phyloP scores from a whole-genome alignment of 169 alveolate species.

The Besnoitia besnoiti region DNA sequence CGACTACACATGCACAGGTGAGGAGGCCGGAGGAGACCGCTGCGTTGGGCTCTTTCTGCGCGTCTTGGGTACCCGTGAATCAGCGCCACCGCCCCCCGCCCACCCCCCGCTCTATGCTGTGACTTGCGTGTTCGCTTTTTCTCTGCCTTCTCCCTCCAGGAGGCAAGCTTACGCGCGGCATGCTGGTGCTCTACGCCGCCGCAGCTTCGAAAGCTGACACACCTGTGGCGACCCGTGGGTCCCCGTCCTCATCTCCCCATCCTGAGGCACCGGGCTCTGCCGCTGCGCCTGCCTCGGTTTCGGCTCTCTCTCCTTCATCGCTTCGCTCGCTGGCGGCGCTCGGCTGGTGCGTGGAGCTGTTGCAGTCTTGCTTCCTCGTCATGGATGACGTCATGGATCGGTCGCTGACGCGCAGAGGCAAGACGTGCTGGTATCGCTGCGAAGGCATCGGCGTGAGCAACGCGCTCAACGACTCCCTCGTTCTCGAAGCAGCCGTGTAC shows the following conservation, averaged over 20 bases:
- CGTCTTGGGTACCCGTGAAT: too few species aligned
- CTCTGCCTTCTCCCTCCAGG: slow-evolving; percentile 54
- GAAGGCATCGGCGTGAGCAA: slow-evolving; percentile 63
- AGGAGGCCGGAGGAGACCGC: background rate
- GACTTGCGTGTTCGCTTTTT: background rate
- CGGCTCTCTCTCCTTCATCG: slow-evolving; percentile 3
- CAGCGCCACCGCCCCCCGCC: background rate
- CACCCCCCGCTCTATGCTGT: background rate
- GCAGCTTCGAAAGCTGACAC: slow-evolving; percentile 37
- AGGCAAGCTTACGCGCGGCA: slow-evolving; percentile 72
- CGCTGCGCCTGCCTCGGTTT: background rate
- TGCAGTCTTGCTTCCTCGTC: slow-evolving; percentile 71
- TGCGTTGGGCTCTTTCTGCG: too few species aligned
- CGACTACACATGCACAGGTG: slow-evolving; percentile 68
- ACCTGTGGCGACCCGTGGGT: background rate
- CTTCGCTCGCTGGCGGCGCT: slow-evolving; percentile 12
- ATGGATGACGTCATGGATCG: slow-evolving; percentile 75
- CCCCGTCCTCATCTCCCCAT: background rate
- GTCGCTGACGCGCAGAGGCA: slow-evolving; percentile 69
- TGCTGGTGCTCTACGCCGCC: slow-evolving; percentile 64
- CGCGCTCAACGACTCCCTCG: slow-evolving; percentile 68
- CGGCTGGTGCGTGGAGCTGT: slow-evolving; percentile 73
- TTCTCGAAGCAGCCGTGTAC: slow-evolving; percentile 55
- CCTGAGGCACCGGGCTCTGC: background rate
- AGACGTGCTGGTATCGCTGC: slow-evolving; percentile 65